phyloP scores from a whole-genome alignment of 1,139 yeast species.

The Meyerozyma sp. region DNA sequence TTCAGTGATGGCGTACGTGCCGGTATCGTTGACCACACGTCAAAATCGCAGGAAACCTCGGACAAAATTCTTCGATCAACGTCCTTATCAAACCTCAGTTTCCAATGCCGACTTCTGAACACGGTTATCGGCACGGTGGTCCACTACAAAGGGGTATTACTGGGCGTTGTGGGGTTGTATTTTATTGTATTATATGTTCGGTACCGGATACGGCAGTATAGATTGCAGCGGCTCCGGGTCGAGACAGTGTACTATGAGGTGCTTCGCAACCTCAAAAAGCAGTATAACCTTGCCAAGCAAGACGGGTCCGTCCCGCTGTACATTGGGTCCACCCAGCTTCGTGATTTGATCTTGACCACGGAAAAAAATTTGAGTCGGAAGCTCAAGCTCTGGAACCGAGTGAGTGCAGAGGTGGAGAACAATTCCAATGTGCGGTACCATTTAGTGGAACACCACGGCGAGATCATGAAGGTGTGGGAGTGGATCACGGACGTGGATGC shows the following conservation, averaged over 20 bases:
- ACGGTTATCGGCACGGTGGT: constrained; percentile 47
- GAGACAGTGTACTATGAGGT: constrained; percentile 39
- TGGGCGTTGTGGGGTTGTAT: constrained; percentile 18
- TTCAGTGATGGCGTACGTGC: constrained; percentile 17
- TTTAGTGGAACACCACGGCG: constrained; percentile 75
- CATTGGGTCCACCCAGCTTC: constrained; percentile 69
- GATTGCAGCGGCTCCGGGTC: constrained; percentile 24
- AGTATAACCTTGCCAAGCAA: constrained; percentile 22
- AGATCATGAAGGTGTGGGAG: constrained; percentile 84
- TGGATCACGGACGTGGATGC: constrained; percentile 55
- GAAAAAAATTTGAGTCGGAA: constrained; percentile 42
- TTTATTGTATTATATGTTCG: constrained; percentile 20
- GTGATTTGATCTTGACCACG: constrained; percentile 60
- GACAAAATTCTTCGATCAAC: constrained; percentile 63
- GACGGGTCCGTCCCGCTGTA: constrained; percentile 39
- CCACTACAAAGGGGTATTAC: constrained; percentile 35
- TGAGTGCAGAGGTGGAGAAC: constrained; percentile 55
- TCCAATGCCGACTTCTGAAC: constrained; percentile 56
- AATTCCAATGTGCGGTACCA: constrained; percentile 59
- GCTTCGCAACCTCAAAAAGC: constrained; percentile 39
- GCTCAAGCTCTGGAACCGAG: constrained; percentile 57
- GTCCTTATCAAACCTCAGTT: constrained; percentile 61
- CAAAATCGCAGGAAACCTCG: constrained; percentile 25
- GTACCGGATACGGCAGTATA: constrained; percentile 28
- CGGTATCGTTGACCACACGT: constrained; percentile 28